Evolutionary conservation across 345 rosid species (phyloP), one percentile per base, ranked within the genome.

Genomic region (Gossypium raimondii): DNA sequence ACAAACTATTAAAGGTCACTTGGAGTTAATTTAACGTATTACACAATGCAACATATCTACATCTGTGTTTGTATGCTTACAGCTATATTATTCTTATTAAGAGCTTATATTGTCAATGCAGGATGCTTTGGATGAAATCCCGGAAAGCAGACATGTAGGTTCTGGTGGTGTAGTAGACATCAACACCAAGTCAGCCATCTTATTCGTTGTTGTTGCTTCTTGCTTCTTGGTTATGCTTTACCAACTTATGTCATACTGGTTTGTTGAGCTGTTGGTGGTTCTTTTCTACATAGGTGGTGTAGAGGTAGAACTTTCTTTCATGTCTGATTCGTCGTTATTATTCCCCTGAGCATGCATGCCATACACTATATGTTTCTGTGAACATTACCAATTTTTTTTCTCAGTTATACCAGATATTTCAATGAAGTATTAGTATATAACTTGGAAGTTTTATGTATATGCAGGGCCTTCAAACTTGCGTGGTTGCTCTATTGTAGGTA

Each of bases 401-500:
- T 64, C 34, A 1, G 4, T 6, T 51, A 50, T 47, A 50, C 53
- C 60, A 5, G 38, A 66, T 29, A 29, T 45, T 68, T 27, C 58
- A 59, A 3, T 67, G 22, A 41, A 13, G 55, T 52, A 48, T 53
- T 67, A 47, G 55, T 11, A 75, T 50, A 66, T 57, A 63, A 74
- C 67, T 44, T 67, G 20, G 55, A 75, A 34, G 43, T 77, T 78
- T 82, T 61, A 66, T 82, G 62, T 60, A 56, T 72, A 29, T 83
- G 81, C 87, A 96, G 98, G 99, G 98, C 74, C 77, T 96, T 82
- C 99, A 96, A 90, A 96, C 99, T 83, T 96, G 98, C 84, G 83
- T 88, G 72, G 97, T 92, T 68, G 97, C 97, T 75, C 81, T 92
- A 34, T 74, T 93, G 55, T 93, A 90, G 97, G 98, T 96, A 88